These are phyloP conservation scores for Phanerodontia chrysosporium DNA, from an alignment of 768 basidiomycete species.

Conservation along the genomic window DNA sequence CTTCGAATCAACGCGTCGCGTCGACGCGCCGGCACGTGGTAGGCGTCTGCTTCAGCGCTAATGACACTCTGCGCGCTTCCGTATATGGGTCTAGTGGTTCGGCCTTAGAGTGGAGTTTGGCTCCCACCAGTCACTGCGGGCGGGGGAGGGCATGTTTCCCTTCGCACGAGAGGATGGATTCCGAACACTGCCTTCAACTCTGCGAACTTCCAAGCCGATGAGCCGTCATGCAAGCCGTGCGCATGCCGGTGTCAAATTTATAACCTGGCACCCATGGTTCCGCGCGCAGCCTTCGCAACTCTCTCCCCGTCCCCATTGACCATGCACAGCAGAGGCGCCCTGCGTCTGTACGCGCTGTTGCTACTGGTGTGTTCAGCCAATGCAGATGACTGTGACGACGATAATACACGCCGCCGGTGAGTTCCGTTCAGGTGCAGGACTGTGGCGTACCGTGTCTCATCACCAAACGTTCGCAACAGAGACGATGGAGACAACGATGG, in stretches of 20 bases:
- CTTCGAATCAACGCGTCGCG: slow-evolving; percentile 24
- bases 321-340: not conserved
- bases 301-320: not conserved
- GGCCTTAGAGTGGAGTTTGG: slow-evolving; percentile 12
- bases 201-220: too few species aligned
- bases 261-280: not conserved
- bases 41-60: slow-evolving; percentile 11
- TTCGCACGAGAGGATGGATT: not conserved
- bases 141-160: not conserved
- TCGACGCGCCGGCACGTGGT: slow-evolving; percentile 19
- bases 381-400: slow-evolving; percentile 1
- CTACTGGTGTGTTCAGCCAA: not conserved
- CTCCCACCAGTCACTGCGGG: slow-evolving; percentile 8
- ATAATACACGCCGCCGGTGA: slow-evolving; percentile 3
- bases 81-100: slow-evolving; percentile 3
- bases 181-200: slow-evolving; percentile 3
- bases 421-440: not conserved
- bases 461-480: not conserved
- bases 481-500: slow-evolving; percentile 15
- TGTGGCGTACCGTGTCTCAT: too few species aligned
- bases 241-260: not conserved
- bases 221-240: not conserved
- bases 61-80: not conserved
- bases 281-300: not conserved
- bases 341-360: not conserved